phyloP scores from a whole-genome alignment of 805 yeast genomes.

The Monosporozyma unispora region DNA sequence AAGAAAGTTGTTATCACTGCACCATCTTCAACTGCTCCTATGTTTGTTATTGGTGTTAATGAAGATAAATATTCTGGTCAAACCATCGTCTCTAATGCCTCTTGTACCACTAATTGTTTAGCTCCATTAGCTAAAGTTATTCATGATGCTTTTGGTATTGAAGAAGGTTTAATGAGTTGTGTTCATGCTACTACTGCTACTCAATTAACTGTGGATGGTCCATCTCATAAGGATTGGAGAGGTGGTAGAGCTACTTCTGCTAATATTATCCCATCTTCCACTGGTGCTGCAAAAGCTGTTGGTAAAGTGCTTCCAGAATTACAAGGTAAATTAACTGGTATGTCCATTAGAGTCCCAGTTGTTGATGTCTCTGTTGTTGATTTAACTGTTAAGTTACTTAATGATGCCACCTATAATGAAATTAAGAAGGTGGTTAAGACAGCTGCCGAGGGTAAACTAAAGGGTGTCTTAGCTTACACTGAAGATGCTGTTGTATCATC shows the following conservation, averaged over 20 bases:
- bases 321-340: conserved; percentile 65
- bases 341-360: conserved; percentile 67
- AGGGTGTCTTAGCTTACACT: conserved; percentile 60
- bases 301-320: conserved; percentile 65
- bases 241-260: conserved; percentile 73
- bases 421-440: conserved; percentile 50
- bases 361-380: conserved; percentile 65
- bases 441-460: conserved; percentile 50
- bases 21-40: conserved; percentile 63
- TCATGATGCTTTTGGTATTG: conserved; percentile 56
- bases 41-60: conserved; percentile 66
- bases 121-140: conserved; percentile 65
- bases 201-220: conserved; percentile 68
- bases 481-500: conserved; percentile 63
- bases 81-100: conserved; percentile 58
- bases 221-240: conserved; percentile 74
- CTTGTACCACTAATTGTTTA: conserved; percentile 67
- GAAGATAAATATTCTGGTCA: conserved; percentile 48
- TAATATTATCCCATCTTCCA: conserved; percentile 65
- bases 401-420: conserved; percentile 52
- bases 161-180: conserved; percentile 69
- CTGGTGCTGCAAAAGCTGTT: conserved; percentile 72
- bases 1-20: conserved; percentile 65
- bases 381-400: conserved; percentile 54
- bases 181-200: conserved; percentile 66